These are phyloP conservation scores for Xanthoconium stramineum DNA, from an alignment of 768 basidiomycete genomes.

Conservation along the genomic window DNA sequence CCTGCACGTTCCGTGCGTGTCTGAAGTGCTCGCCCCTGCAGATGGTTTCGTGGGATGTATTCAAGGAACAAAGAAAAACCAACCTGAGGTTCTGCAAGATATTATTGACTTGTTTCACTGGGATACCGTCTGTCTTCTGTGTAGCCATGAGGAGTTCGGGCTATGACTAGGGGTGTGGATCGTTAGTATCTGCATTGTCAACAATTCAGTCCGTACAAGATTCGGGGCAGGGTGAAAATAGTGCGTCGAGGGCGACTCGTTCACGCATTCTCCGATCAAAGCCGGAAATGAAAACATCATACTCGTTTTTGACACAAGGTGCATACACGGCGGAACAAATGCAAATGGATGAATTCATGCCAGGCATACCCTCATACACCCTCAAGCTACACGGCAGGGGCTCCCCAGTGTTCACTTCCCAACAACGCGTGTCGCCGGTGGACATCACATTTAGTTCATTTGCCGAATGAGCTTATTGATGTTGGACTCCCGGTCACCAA, in stretches of 20 bases:
- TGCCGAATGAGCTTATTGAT: slow-evolving; percentile 97
- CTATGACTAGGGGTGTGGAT: neutral
- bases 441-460: slow-evolving; percentile 63
- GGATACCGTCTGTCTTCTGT: slow-evolving; percentile 9
- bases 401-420: slow-evolving; percentile 1
- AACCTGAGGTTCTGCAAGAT: slow-evolving; percentile 30
- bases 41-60: neutral
- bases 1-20: slow-evolving; percentile 53
- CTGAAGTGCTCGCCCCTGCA: slow-evolving; percentile 70
- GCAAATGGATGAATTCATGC: slow-evolving; percentile 26
- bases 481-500: slow-evolving; percentile 93
- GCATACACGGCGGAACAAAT: slow-evolving; percentile 27
- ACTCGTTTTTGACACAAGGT: slow-evolving; percentile 24
- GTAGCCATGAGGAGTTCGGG: slow-evolving; percentile 6
- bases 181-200: slow-evolving; percentile 1
- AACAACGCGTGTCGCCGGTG: neutral
- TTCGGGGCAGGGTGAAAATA: neutral
- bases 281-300: slow-evolving; percentile 15
- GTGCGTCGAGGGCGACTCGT: neutral
- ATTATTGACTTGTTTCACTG: slow-evolving; percentile 27
- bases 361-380: slow-evolving; percentile 31
- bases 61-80: slow-evolving; percentile 1
- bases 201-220: neutral
- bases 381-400: slow-evolving; percentile 6
- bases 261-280: neutral